Conservation (phyloP, 176 grass and related monocot genomes). For the Ampelocalamus luodianensis region DNA sequence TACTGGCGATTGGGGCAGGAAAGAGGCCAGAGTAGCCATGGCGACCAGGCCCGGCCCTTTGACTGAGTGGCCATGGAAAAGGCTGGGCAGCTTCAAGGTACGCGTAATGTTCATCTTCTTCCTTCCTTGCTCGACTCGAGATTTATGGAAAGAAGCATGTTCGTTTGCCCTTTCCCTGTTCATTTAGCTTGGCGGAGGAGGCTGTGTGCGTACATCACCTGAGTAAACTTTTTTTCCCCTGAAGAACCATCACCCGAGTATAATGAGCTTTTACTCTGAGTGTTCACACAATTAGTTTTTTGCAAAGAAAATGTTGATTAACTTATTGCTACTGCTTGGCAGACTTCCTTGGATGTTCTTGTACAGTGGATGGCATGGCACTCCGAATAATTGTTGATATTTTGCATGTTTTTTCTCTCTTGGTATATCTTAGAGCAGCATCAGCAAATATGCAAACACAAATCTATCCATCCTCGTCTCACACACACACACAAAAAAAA, state of each 20-base stretch:
- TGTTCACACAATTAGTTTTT: neutral
- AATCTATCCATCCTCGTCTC: neutral
- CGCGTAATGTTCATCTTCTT: neutral
- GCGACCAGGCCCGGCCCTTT: slow-evolving; percentile 78
- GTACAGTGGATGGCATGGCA: no score
- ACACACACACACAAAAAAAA: no score
- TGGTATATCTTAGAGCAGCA: no score
- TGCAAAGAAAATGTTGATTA: neutral
- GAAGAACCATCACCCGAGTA: neutral
- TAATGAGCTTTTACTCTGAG: neutral
- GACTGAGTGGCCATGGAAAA: slow-evolving; percentile 91
- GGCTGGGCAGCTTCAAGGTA: slow-evolving; percentile 93
- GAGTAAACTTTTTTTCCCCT: no score
- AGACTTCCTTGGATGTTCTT: neutral
- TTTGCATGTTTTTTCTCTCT: no score
- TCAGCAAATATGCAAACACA: no score
- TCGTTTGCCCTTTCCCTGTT: neutral
- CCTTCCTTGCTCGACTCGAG: neutral
- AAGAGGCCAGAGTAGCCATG: slow-evolving; percentile 37
- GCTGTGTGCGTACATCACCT: neutral
- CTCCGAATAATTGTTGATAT: no score
- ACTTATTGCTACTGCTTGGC: neutral
- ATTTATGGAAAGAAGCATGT: neutral
- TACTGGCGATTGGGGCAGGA: neutral
- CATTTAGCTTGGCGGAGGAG: neutral